Percentiles rank a stretch among this genome's conserved stretches.
phyloP scores from a whole-genome alignment of 2,329 filamentous ascomycete species.

The Monilinia laxa region DNA sequence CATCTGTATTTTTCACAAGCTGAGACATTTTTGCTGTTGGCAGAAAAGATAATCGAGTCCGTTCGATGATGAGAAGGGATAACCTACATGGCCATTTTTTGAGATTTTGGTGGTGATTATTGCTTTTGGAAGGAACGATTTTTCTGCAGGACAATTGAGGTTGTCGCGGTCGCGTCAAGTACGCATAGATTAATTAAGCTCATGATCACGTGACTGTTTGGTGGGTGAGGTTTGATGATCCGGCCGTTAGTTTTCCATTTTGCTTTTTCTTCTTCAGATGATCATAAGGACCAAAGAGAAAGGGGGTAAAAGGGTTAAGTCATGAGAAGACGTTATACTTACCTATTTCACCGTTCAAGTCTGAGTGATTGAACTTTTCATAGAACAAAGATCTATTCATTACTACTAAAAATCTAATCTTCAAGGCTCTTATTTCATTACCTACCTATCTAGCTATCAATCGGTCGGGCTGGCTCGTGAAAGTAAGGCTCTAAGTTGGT shows the following conservation, averaged over 20 bases:
- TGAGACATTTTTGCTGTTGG: not conserved
- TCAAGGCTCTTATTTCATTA: too few relatives aligned
- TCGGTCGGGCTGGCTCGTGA: too few relatives aligned
- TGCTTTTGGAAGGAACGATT: slow-evolving; percentile 14
- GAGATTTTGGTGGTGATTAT: not conserved
- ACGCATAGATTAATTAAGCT: slow-evolving; percentile 17
- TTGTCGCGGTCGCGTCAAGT: not conserved
- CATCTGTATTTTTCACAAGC: slow-evolving; percentile 3
- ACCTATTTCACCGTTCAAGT: too few relatives aligned
- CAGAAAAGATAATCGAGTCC: not conserved
- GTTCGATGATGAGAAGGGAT: not conserved
- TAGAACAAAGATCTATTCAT: too few relatives aligned
- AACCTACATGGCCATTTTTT: slow-evolving; percentile 24
- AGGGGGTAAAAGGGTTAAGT: too few relatives aligned
- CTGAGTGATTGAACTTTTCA: too few relatives aligned
- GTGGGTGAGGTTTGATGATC: not conserved
- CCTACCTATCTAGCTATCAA: too few relatives aligned
- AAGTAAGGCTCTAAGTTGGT: too few relatives aligned
- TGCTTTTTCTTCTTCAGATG: not conserved
- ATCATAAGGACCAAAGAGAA: not conserved
- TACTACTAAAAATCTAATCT: too few relatives aligned
- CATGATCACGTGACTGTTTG: not conserved
- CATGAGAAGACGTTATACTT: too few relatives aligned
- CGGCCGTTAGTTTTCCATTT: not conserved
- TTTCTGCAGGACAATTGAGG: slow-evolving; percentile 11